A percentile compares a stretch with the other conserved stretches of the same genome.
Evolutionary conservation across 1,284 basidiomycete species (phyloP).

Genomic region (Ceraceosorus guamensis): DNA sequence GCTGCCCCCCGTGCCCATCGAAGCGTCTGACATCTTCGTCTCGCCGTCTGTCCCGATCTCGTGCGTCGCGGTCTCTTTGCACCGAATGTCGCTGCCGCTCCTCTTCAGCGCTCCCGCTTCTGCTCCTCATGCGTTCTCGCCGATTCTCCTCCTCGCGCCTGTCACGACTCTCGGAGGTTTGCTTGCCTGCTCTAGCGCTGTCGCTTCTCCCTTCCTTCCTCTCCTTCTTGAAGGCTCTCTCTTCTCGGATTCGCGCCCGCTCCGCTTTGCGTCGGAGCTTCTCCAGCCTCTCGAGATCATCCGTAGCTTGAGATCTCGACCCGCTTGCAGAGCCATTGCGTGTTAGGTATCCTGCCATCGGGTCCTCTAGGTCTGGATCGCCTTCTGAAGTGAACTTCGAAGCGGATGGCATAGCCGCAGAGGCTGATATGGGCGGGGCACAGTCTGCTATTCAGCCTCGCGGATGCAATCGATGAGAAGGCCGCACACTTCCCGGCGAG

Average conservation of each 20-base stretch:
- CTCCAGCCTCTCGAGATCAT: neutral
- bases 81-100: too few relatives aligned
- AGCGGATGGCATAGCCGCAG: too few relatives aligned
- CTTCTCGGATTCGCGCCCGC: neutral
- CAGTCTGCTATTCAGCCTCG: slow-evolving; percentile 72
- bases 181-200: neutral
- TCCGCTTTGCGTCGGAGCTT: slow-evolving; percentile 1
- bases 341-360: slow-evolving; percentile 77
- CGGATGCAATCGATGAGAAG: slow-evolving; percentile 53
- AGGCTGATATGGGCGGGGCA: slow-evolving; percentile 20
- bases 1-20: too few relatives aligned
- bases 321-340: neutral
- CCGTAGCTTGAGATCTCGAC: too few relatives aligned
- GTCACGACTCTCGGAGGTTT: neutral
- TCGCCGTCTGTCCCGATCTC: too few relatives aligned
- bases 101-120: too few relatives aligned
- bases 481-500: neutral
- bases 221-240: neutral
- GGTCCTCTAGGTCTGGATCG: slow-evolving; percentile 85
- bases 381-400: slow-evolving; percentile 17
- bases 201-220: neutral
- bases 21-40: too few relatives aligned
- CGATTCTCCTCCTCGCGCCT: neutral
- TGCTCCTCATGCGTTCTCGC: too few relatives aligned
- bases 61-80: too few relatives aligned